These are phyloP conservation scores for Pythium sp. DNA, from an alignment of 352 stramenopile species.

Conservation along the genomic window DNA sequence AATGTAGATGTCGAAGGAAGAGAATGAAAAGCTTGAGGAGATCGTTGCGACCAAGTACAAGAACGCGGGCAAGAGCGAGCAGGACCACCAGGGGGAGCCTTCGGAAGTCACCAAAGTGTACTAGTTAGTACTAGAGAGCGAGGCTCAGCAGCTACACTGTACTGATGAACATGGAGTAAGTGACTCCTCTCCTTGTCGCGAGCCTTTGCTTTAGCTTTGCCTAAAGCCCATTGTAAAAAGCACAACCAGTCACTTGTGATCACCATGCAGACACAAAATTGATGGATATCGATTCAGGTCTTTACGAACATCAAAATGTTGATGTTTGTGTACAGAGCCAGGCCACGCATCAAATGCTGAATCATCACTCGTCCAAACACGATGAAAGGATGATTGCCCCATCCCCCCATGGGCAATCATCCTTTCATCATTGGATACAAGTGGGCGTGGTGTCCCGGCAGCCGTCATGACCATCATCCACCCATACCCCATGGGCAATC, in stretches of 20 bases:
- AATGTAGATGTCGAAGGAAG: conserved; percentile 81
- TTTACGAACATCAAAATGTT: background rate
- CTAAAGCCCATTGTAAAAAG: background rate
- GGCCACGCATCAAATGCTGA: too few relatives aligned
- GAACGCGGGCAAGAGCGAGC: conserved; percentile 20
- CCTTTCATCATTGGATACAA: too few relatives aligned
- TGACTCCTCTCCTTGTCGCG: too few relatives aligned
- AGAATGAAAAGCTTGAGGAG: conserved; percentile 66
- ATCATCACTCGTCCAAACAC: too few relatives aligned
- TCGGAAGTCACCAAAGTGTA: conserved; percentile 84
- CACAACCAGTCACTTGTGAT: background rate
- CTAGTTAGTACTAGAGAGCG: conserved; percentile 20
- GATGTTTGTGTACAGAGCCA: background rate
- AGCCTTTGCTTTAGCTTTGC: background rate
- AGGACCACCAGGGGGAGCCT: conserved; percentile 25
- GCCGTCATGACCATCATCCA: background rate
- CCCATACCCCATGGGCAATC: background rate
- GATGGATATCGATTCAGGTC: too few relatives aligned
- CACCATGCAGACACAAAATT: too few relatives aligned
- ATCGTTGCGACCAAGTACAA: conserved; percentile 63
- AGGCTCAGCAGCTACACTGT: too few relatives aligned
- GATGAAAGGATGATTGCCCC: too few relatives aligned
- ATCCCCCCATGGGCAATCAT: too few relatives aligned
- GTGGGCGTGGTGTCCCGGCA: too few relatives aligned
- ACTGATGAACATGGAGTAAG: too few relatives aligned